phyloP scores from a whole-genome alignment of 306 rosid genomes.

The Pyrus pyrifolia region DNA sequence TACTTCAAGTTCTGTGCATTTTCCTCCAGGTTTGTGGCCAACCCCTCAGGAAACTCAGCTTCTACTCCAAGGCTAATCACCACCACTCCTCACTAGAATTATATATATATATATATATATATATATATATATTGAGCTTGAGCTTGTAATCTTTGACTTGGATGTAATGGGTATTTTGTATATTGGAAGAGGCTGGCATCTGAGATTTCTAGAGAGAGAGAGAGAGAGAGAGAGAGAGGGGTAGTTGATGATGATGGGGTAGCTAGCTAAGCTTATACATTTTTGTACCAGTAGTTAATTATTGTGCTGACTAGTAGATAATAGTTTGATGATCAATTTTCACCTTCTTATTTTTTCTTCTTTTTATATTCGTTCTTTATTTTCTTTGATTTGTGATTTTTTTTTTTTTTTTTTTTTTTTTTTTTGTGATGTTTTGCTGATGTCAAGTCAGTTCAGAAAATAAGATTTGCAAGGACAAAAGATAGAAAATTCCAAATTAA shows the following conservation, averaged over 20 bases:
- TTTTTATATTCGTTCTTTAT: not conserved
- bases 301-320: not conserved
- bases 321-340: not conserved
- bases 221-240: constrained; percentile 1
- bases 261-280: not conserved
- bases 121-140: not conserved
- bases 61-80: constrained; percentile 19
- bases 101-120: too few species aligned
- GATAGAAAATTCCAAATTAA: not conserved
- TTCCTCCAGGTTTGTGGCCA: constrained; percentile 66
- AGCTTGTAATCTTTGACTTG: not conserved
- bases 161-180: not conserved
- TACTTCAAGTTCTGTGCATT: constrained; percentile 65
- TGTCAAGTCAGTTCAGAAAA: not conserved
- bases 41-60: constrained; percentile 29
- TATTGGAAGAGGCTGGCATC: not conserved
- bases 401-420: too few species aligned
- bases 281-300: not conserved
- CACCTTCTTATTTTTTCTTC: not conserved
- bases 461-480: not conserved
- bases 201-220: not conserved
- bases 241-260: not conserved
- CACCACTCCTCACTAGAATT: constrained; percentile 19
- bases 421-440: not conserved
- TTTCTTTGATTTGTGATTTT: not conserved